Evolutionary conservation across 2,329 filamentous ascomycete species (phyloP).

Genomic region (Chaetothyriales sp.): DNA sequence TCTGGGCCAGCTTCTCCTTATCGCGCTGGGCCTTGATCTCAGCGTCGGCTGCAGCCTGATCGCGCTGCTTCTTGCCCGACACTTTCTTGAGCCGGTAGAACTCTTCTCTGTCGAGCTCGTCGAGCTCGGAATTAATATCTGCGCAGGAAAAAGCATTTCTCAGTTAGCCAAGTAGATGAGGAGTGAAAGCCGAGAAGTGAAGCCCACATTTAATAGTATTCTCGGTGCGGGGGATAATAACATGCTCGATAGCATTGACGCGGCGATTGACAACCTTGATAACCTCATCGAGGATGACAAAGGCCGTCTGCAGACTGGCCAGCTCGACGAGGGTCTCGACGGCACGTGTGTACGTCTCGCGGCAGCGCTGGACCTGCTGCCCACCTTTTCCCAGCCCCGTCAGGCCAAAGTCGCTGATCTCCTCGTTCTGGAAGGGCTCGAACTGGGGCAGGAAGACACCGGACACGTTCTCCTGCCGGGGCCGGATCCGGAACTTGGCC

Average conservation of each 20-base stretch:
- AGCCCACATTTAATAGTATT: slow-evolving; percentile 91
- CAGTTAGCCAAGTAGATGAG: slow-evolving; percentile 3
- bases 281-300: slow-evolving; percentile 94
- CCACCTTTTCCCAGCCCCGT: slow-evolving; percentile 93
- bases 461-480: slow-evolving; percentile 96
- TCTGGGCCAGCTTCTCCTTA: slow-evolving; percentile 23
- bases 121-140: slow-evolving; percentile 96
- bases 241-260: slow-evolving; percentile 73
- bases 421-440: slow-evolving; percentile 65
- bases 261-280: slow-evolving; percentile 98
- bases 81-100: slow-evolving; percentile 97
- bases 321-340: slow-evolving; percentile 64
- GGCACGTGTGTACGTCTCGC: slow-evolving; percentile 89
- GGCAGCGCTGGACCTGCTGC: slow-evolving; percentile 85
- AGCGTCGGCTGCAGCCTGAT: slow-evolving; percentile 55
- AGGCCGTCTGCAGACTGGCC: slow-evolving; percentile 52
- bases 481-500: slow-evolving; percentile 80
- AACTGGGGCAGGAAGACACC: slow-evolving; percentile 89
- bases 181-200: neutral
- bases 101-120: slow-evolving; percentile 93
- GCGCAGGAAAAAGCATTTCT: slow-evolving; percentile 4
- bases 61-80: slow-evolving; percentile 67
- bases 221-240: slow-evolving; percentile 94
- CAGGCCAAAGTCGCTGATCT: slow-evolving; percentile 86
- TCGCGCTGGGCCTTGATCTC: slow-evolving; percentile 42